phyloP scores from a whole-genome alignment of 805 yeast species.

The Kazachstania psychrophila region DNA sequence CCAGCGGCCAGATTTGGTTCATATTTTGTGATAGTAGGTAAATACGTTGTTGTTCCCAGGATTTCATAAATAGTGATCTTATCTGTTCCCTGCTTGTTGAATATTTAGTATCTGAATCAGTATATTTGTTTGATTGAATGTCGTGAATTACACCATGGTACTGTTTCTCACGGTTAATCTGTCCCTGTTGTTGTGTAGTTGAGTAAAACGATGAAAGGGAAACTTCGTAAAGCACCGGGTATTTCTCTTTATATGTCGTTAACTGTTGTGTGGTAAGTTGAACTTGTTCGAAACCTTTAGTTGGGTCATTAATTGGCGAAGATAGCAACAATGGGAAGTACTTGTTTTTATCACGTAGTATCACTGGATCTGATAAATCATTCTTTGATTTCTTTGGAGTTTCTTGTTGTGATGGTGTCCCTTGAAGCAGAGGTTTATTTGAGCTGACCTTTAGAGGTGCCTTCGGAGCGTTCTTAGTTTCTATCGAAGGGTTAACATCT shows the following conservation, averaged over 20 bases:
- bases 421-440: not conserved
- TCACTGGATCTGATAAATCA: constrained; percentile 17
- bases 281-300: constrained; percentile 10
- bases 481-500: not conserved
- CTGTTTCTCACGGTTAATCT: not conserved
- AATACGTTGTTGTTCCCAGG: constrained; percentile 32
- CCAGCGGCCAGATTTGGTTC: constrained; percentile 35
- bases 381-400: not conserved
- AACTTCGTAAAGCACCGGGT: constrained; percentile 22
- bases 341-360: constrained; percentile 29
- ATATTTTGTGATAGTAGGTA: constrained; percentile 1
- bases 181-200: not conserved
- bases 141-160: no score
- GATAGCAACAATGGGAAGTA: constrained; percentile 32
- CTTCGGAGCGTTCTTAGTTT: not conserved
- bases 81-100: constrained; percentile 26
- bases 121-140: constrained; percentile 27
- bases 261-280: not conserved
- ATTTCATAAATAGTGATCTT: constrained; percentile 30
- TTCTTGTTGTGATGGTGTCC: no score
- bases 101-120: constrained; percentile 24
- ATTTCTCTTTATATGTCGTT: constrained; percentile 16
- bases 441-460: not conserved
- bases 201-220: constrained; percentile 15
- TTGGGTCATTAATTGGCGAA: constrained; percentile 15